These are phyloP conservation scores for Dactylellina parvicollis DNA, from an alignment of 2,329 filamentous ascomycete species.

Conservation along the genomic window DNA sequence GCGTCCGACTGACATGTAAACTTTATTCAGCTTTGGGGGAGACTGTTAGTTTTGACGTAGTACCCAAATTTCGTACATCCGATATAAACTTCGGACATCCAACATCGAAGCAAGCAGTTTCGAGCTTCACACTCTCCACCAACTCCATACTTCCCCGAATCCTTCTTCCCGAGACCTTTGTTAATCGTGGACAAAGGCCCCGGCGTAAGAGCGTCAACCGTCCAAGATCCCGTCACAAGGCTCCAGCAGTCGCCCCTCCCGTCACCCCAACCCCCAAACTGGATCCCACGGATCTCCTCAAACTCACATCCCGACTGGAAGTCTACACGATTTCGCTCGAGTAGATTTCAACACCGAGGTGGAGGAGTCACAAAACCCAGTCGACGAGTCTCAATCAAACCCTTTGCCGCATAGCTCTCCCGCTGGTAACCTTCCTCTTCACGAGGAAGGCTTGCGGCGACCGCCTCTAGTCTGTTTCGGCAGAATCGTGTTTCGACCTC, in stretches of 20 bases:
- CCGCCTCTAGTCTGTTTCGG: conserved; percentile 90
- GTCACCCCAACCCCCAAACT: conserved; percentile 11
- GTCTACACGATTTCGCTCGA: conserved; percentile 24
- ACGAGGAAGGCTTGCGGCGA: conserved; percentile 99
- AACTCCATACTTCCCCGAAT: neutral
- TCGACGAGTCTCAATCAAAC: conserved; percentile 51
- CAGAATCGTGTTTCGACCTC: conserved; percentile 93
- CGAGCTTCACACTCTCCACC: conserved; percentile 14
- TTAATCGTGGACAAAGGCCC: conserved; percentile 49
- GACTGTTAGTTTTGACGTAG: conserved; percentile 10
- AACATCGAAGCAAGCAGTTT: conserved; percentile 9
- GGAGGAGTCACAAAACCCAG: conserved; percentile 52
- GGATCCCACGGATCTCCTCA: conserved; percentile 7
- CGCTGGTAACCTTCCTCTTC: conserved; percentile 98
- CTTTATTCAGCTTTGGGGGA: conserved; percentile 21
- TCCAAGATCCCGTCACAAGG: conserved; percentile 53
- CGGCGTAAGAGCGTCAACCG: conserved; percentile 43
- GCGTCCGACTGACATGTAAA: conserved; percentile 20
- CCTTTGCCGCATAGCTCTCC: conserved; percentile 99
- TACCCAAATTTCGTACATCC: conserved; percentile 2
- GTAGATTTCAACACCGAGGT: conserved; percentile 43
- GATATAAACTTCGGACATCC: conserved; percentile 11
- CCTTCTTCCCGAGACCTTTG: conserved; percentile 51
- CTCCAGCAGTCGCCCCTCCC: conserved; percentile 36
- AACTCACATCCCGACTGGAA: conserved; percentile 13